Conservation (phyloP, 495 filamentous ascomycete species). For the Penicillium simplicissimum region DNA sequence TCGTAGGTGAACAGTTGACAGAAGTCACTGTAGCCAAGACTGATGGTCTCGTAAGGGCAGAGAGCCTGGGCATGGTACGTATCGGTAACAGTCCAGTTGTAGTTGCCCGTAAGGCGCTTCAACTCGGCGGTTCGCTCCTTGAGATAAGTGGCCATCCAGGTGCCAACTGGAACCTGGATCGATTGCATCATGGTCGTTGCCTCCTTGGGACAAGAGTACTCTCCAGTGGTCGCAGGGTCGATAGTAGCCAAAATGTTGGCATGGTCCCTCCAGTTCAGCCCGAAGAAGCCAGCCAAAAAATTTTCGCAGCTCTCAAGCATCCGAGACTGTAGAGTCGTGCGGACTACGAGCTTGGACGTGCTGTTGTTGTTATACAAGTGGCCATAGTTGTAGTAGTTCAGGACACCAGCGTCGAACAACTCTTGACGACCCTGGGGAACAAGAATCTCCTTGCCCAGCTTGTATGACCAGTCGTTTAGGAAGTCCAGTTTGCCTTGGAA, state of each 20-base stretch:
- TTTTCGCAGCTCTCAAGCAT: slow-evolving; percentile 51
- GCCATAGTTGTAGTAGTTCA: slow-evolving; percentile 63
- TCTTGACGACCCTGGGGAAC: slow-evolving; percentile 54
- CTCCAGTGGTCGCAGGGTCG: slow-evolving; percentile 42
- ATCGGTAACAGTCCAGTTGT: slow-evolving; percentile 53
- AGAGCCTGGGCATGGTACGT: slow-evolving; percentile 56
- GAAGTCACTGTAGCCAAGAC: slow-evolving; percentile 58
- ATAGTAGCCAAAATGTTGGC: slow-evolving; percentile 54
- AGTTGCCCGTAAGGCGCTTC: slow-evolving; percentile 40
- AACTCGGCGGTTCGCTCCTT: slow-evolving; percentile 50
- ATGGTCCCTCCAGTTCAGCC: slow-evolving; percentile 56
- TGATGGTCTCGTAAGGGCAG: slow-evolving; percentile 59
- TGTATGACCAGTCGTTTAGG: slow-evolving; percentile 53
- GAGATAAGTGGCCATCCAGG: slow-evolving; percentile 48
- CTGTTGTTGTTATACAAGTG: slow-evolving; percentile 54
- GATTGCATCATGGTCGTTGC: slow-evolving; percentile 11
- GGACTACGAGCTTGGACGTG: slow-evolving; percentile 59
- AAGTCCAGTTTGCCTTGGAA: slow-evolving; percentile 53
- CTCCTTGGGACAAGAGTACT: slow-evolving; percentile 40
- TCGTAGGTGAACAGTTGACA: slow-evolving; percentile 52
- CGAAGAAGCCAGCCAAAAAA: slow-evolving; percentile 58
- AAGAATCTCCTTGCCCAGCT: slow-evolving; percentile 47
- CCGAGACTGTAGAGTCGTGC: slow-evolving; percentile 58
- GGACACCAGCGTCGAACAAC: slow-evolving; percentile 51
- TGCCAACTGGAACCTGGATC: slow-evolving; percentile 12